phyloP scores from a whole-genome alignment of 176 grass and related monocot species.

The Aegilops sharonensis region DNA sequence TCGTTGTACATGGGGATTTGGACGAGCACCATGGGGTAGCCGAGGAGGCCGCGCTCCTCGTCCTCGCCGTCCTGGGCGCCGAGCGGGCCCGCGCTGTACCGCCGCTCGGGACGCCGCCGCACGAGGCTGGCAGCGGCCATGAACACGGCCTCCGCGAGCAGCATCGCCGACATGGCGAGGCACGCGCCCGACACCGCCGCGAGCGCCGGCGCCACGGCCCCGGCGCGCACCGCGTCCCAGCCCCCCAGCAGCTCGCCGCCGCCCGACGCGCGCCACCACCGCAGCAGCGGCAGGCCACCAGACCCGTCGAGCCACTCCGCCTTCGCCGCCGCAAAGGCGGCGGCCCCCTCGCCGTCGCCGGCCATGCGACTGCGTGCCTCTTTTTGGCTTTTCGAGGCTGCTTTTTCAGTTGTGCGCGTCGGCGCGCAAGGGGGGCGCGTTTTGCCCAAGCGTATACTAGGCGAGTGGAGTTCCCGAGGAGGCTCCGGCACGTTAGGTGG shows the following conservation, averaged over 20 bases:
- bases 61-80: neutral
- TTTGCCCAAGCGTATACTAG: neutral
- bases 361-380: neutral
- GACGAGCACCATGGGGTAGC: constrained; percentile 89
- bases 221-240: constrained; percentile 51
- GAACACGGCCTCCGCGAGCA: constrained; percentile 65
- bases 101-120: constrained; percentile 37
- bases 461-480: neutral
- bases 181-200: constrained; percentile 35
- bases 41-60: constrained; percentile 27
- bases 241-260: neutral
- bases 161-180: constrained; percentile 70
- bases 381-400: neutral
- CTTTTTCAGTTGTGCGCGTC: constrained; percentile 18
- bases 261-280: neutral
- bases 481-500: neutral
- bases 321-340: neutral
- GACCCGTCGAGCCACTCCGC: neutral
- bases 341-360: constrained; percentile 1
- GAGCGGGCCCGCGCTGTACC: constrained; percentile 50
- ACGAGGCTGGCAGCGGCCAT: constrained; percentile 64
- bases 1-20: constrained; percentile 99
- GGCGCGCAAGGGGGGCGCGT: constrained; percentile 16
- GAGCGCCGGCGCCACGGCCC: constrained; percentile 65
- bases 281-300: neutral